phyloP scores from a whole-genome alignment of 129 eudicot genomes.

The Chrysanthemum lavandulifolium region DNA sequence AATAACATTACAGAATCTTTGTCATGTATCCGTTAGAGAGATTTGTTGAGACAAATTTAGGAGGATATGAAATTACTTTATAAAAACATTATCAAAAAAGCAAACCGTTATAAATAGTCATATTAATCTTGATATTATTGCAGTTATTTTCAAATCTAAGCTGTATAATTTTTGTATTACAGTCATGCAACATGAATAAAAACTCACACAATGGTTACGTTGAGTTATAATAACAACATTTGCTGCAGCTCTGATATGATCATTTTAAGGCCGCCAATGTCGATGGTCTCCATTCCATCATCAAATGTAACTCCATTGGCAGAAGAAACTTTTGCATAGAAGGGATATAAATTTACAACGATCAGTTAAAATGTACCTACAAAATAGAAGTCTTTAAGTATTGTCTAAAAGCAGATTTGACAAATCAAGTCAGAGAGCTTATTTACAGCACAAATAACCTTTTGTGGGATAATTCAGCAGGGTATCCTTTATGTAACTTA shows the following conservation, averaged over 20 bases:
- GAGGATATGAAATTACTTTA: too few relatives aligned
- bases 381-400: background rate
- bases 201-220: background rate
- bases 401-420: background rate
- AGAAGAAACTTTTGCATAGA: constrained; percentile 83
- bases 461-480: background rate
- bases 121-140: background rate
- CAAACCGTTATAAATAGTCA: background rate
- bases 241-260: constrained; percentile 98
- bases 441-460: background rate
- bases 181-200: background rate
- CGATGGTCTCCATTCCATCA: constrained; percentile 95
- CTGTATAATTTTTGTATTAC: too few relatives aligned
- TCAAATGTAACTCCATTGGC: constrained; percentile 61
- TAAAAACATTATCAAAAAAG: background rate
- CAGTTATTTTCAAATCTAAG: background rate
- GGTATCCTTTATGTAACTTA: constrained; percentile 28
- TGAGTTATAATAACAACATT: constrained; percentile 49
- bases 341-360: constrained; percentile 89
- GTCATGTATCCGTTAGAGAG: too few relatives aligned
- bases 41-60: too few relatives aligned
- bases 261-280: constrained; percentile 99
- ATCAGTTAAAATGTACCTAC: constrained; percentile 91
- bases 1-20: too few relatives aligned
- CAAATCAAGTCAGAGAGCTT: background rate